Percentiles rank a stretch among this genome's conserved stretches.
Evolutionary conservation across 2,329 filamentous ascomycete genomes (phyloP).

Genomic region (Penicillium vulpinum): DNA sequence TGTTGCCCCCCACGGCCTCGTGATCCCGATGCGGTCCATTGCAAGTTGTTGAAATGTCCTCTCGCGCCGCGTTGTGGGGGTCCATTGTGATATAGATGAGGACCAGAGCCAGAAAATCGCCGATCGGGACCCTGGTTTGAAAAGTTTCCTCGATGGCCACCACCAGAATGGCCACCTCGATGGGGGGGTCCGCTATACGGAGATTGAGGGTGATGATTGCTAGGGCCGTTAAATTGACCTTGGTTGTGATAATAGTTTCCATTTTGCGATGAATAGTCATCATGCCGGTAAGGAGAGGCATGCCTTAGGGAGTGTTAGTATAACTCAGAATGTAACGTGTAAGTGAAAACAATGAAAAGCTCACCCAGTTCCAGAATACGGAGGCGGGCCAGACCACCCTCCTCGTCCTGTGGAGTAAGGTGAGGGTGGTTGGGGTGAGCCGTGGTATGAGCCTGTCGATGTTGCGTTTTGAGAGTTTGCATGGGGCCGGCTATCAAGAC

Average conservation of each 20-base stretch:
- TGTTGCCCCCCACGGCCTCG: constrained; percentile 53
- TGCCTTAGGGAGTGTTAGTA: constrained; percentile 54
- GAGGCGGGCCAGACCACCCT: constrained; percentile 50
- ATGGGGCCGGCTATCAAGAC: constrained; percentile 50
- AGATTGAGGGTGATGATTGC: constrained; percentile 46
- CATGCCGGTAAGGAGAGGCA: constrained; percentile 62
- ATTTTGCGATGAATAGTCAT: constrained; percentile 52
- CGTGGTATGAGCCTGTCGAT: constrained; percentile 57
- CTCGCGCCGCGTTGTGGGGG: constrained; percentile 53
- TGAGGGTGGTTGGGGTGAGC: constrained; percentile 62
- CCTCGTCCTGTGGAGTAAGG: constrained; percentile 59
- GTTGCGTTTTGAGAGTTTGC: constrained; percentile 58
- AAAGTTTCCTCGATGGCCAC: constrained; percentile 59
- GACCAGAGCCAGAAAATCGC: constrained; percentile 46
- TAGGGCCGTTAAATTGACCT: constrained; percentile 54
- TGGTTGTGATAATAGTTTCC: constrained; percentile 57
- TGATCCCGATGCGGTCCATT: constrained; percentile 66
- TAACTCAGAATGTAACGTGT: constrained; percentile 5
- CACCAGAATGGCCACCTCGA: constrained; percentile 53
- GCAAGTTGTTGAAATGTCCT: constrained; percentile 65
- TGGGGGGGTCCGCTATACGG: constrained; percentile 50
- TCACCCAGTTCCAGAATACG: constrained; percentile 53
- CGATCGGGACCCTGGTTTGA: constrained; percentile 50
- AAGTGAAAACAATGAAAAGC: constrained; percentile 19
- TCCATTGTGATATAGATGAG: constrained; percentile 48